Evolutionary conservation across 2,329 filamentous ascomycete genomes (phyloP).

Genomic region (Penicillium sp.): DNA sequence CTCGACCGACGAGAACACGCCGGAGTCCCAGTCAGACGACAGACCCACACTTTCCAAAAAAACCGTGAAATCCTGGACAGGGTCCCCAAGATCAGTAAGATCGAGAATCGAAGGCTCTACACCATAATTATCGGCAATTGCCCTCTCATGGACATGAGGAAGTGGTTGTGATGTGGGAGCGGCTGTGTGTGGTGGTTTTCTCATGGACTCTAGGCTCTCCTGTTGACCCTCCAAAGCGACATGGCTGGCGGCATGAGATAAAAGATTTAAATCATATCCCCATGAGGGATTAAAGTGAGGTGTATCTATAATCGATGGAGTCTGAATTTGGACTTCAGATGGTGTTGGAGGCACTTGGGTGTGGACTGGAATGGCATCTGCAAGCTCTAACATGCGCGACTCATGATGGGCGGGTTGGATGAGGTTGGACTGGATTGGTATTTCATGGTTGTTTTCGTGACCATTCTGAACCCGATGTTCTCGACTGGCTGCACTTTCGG

Average conservation of each 20-base stretch:
- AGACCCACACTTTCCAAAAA: constrained; percentile 51
- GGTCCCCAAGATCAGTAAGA: constrained; percentile 47
- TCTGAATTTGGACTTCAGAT: constrained; percentile 40
- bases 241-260: constrained; percentile 51
- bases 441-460: constrained; percentile 28
- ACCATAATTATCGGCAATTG: constrained; percentile 44
- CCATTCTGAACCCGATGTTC: constrained; percentile 36
- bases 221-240: constrained; percentile 49
- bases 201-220: constrained; percentile 39
- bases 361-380: constrained; percentile 45
- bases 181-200: constrained; percentile 34
- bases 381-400: constrained; percentile 46
- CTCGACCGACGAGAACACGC: constrained; percentile 45
- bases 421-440: constrained; percentile 37
- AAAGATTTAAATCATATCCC: constrained; percentile 50
- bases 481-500: constrained; percentile 42
- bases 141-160: constrained; percentile 34
- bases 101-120: constrained; percentile 47
- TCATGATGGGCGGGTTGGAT: constrained; percentile 41
- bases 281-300: constrained; percentile 50
- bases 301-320: constrained; percentile 42
- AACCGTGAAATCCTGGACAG: constrained; percentile 50
- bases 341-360: constrained; percentile 34
- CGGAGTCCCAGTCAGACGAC: constrained; percentile 50
- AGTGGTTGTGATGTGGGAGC: constrained; percentile 37